Evolutionary conservation across 352 stramenopile genomes (phyloP).

Genomic region (Pythium graminicola): DNA sequence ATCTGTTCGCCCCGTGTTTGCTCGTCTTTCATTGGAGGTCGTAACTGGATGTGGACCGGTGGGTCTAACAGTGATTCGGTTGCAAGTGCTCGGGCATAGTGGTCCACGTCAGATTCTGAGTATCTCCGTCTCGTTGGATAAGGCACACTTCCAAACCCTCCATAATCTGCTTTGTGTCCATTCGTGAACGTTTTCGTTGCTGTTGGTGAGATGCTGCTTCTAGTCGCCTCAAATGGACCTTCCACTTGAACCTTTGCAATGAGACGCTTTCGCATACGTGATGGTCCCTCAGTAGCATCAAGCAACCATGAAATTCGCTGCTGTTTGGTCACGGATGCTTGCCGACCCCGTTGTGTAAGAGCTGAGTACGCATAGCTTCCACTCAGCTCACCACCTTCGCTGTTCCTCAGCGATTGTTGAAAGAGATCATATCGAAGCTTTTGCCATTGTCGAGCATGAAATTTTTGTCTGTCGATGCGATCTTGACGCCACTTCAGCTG

Average conservation of each 20-base stretch:
- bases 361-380: too few species aligned
- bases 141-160: background rate
- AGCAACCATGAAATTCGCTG: constrained; percentile 27
- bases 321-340: background rate
- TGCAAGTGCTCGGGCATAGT: background rate
- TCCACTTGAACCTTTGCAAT: constrained; percentile 10
- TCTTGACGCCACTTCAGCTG: constrained; percentile 69
- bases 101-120: constrained; percentile 15
- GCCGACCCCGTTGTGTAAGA: background rate
- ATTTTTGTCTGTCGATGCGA: constrained; percentile 56
- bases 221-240: background rate
- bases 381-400: constrained; percentile 5
- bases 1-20: background rate
- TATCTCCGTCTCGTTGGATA: background rate
- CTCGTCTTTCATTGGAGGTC: constrained; percentile 1
- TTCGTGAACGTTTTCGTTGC: background rate
- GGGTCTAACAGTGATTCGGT: background rate
- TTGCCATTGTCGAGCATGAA: constrained; percentile 48
- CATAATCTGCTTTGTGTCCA: background rate
- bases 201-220: background rate
- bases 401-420: constrained; percentile 22
- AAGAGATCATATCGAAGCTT: constrained; percentile 28
- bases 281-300: constrained; percentile 63
- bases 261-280: constrained; percentile 58
- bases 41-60: constrained; percentile 11